A percentile compares a stretch with the other conserved stretches of the same genome.
These are phyloP conservation scores for Talaromyces stipitatus DNA, from an alignment of 495 filamentous ascomycete species.

Conservation along the genomic window DNA sequence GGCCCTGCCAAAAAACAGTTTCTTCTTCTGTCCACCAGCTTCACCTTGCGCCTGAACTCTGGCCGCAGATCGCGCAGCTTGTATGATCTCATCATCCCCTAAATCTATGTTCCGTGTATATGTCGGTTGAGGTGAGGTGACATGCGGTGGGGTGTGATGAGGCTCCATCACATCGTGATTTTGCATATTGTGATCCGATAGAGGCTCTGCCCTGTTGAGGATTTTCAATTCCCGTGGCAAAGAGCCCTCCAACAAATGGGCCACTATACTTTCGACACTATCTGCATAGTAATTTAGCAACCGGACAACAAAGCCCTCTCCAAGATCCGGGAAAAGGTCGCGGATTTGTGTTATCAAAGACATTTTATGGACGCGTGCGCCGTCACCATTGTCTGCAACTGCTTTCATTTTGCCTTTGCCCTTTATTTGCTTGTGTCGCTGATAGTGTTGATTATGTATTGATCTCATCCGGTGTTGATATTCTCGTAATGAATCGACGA, in stretches of 20 bases:
- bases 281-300: constrained; percentile 74
- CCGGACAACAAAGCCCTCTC: constrained; percentile 70
- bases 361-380: constrained; percentile 72
- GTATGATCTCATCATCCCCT: constrained; percentile 75
- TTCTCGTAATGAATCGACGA: constrained; percentile 26
- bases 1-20: constrained; percentile 69
- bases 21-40: constrained; percentile 37
- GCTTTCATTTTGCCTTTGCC: constrained; percentile 65
- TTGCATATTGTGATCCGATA: constrained; percentile 19
- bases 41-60: background rate
- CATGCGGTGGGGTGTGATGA: constrained; percentile 28
- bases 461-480: constrained; percentile 40
- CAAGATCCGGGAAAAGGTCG: constrained; percentile 87
- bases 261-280: constrained; percentile 70
- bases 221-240: constrained; percentile 48
- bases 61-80: constrained; percentile 41
- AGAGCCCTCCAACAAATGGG: constrained; percentile 76
- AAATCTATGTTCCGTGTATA: constrained; percentile 56
- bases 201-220: constrained; percentile 33
- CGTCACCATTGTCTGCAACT: constrained; percentile 37
- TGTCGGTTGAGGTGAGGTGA: constrained; percentile 16
- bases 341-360: constrained; percentile 80
- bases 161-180: constrained; percentile 28
- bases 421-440: constrained; percentile 46
- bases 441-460: constrained; percentile 47